These are phyloP conservation scores for Pyronema domesticum DNA, from an alignment of 495 filamentous ascomycete species.

Conservation along the genomic window DNA sequence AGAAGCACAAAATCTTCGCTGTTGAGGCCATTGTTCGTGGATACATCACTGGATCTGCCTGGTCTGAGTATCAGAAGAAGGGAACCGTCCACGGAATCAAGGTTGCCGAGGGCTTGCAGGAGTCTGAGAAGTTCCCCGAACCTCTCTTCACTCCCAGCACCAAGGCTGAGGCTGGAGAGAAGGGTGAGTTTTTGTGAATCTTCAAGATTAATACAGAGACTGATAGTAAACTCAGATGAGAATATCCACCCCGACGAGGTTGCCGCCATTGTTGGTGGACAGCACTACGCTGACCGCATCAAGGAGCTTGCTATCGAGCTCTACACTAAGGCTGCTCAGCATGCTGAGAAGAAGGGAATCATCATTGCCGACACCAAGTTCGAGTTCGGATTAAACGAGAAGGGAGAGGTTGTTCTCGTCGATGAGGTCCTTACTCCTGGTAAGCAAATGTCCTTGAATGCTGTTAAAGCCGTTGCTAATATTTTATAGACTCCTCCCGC, in stretches of 20 bases:
- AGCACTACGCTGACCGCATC: slow-evolving; percentile 54
- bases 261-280: slow-evolving; percentile 40
- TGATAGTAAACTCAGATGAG: slow-evolving; percentile 37
- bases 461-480: background rate
- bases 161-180: slow-evolving; percentile 65
- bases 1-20: slow-evolving; percentile 60
- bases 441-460: slow-evolving; percentile 14
- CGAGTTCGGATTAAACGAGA: slow-evolving; percentile 56
- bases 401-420: slow-evolving; percentile 60
- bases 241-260: slow-evolving; percentile 63
- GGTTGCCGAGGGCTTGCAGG: slow-evolving; percentile 46
- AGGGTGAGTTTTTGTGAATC: slow-evolving; percentile 25
- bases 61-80: slow-evolving; percentile 51
- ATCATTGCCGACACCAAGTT: slow-evolving; percentile 87
- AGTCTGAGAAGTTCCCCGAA: slow-evolving; percentile 48
- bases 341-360: slow-evolving; percentile 63
- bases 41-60: slow-evolving; percentile 86
- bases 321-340: slow-evolving; percentile 54
- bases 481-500: slow-evolving; percentile 46
- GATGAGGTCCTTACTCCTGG: slow-evolving; percentile 75
- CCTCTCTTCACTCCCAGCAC: slow-evolving; percentile 81
- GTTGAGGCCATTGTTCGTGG: slow-evolving; percentile 84
- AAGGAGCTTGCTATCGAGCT: slow-evolving; percentile 51
- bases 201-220: too few species aligned
- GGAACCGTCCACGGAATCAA: slow-evolving; percentile 70